Conservation (phyloP, 2,329 filamentous ascomycete genomes). For the Scedosporium aurantiacum region DNA sequence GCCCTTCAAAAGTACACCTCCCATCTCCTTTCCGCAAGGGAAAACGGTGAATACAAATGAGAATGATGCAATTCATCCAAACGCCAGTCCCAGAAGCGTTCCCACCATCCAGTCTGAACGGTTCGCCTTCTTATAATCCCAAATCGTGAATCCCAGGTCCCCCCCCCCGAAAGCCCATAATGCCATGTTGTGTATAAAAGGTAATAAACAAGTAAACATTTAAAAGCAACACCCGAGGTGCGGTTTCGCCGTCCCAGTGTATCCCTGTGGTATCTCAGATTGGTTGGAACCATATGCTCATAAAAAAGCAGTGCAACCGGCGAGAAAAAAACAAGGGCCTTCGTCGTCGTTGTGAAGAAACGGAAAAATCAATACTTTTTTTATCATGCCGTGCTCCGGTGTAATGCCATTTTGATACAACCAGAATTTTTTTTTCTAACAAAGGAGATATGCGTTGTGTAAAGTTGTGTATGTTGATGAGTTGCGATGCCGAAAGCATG, state of each 20-base stretch:
- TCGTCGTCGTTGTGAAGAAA: background rate
- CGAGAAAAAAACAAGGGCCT: background rate
- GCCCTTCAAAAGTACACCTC: background rate
- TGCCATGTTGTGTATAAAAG: background rate
- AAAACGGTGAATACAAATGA: background rate
- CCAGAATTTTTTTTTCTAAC: conserved; percentile 13
- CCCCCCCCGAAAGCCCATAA: background rate
- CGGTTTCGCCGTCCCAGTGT: background rate
- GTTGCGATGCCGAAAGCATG: background rate
- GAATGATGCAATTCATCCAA: background rate
- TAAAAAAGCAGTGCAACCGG: background rate
- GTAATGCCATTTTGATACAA: conserved; percentile 37
- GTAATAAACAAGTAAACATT: background rate
- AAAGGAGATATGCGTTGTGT: conserved; percentile 9
- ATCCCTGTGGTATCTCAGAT: background rate
- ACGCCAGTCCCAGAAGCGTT: background rate
- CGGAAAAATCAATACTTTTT: conserved; percentile 17
- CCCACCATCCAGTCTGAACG: background rate
- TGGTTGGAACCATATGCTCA: background rate
- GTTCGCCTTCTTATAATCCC: background rate
- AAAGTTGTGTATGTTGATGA: background rate
- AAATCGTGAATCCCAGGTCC: background rate
- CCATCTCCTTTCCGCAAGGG: background rate
- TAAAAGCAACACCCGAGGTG: background rate
- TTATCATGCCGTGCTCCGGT: conserved; percentile 40